Evolutionary conservation across 2,329 filamentous ascomycete genomes (phyloP).

Genomic region (Aspergillus fumigatiaffinis): DNA sequence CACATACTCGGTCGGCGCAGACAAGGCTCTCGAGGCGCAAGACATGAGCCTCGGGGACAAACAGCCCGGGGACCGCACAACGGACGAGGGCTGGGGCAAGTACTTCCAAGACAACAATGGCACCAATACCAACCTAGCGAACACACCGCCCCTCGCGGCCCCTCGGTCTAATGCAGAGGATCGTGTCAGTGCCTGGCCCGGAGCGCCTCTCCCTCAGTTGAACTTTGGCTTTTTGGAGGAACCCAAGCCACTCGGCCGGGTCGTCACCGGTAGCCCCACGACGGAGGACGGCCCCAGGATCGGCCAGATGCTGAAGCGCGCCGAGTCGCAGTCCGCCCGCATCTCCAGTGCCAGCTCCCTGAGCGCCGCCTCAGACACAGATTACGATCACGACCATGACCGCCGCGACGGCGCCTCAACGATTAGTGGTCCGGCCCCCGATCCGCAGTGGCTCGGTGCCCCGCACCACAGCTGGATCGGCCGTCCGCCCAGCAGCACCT

Average conservation of each 20-base stretch:
- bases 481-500: conserved; percentile 40
- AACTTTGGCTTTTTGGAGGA: conserved; percentile 36
- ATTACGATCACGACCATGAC: conserved; percentile 24
- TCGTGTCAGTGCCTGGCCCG: conserved; percentile 40
- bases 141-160: conserved; percentile 13
- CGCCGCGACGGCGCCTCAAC: conserved; percentile 10
- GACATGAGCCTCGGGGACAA: conserved; percentile 10
- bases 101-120: conserved; percentile 43
- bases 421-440: conserved; percentile 15
- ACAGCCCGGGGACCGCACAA: conserved; percentile 36
- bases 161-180: conserved; percentile 29
- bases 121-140: conserved; percentile 17
- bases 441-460: conserved; percentile 19
- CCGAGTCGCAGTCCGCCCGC: conserved; percentile 39
- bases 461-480: conserved; percentile 28
- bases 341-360: conserved; percentile 43
- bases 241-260: conserved; percentile 37
- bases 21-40: conserved; percentile 18
- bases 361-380: conserved; percentile 35
- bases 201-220: conserved; percentile 31
- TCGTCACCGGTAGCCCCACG: conserved; percentile 42
- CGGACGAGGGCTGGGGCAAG: conserved; percentile 47
- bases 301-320: conserved; percentile 28
- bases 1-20: conserved; percentile 17
- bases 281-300: conserved; percentile 31